Evolutionary conservation across 352 stramenopile species (phyloP).

Genomic region (Thalassiosira allenii): DNA sequence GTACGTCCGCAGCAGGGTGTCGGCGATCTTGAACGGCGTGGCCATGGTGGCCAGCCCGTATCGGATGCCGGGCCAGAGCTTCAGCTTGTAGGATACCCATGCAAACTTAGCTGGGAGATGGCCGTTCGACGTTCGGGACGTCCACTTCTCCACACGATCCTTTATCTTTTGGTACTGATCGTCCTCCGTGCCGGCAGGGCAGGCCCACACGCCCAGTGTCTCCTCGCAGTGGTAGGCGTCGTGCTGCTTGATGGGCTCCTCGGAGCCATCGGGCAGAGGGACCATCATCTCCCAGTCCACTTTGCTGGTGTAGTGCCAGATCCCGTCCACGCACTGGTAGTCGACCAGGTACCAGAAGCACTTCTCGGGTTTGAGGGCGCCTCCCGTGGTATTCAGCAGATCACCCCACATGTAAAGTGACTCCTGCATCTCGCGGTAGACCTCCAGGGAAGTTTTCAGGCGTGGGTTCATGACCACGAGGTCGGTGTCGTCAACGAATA

Average conservation of each 20-base stretch:
- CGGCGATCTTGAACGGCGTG: not conserved
- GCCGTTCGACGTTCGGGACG: not conserved
- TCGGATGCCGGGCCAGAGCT: slow-evolving; percentile 30
- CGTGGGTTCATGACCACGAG: not conserved
- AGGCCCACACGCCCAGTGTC: not conserved
- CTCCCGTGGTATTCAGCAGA: not conserved
- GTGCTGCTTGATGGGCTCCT: not conserved
- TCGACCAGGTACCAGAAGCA: slow-evolving; percentile 7
- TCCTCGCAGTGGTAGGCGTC: not conserved
- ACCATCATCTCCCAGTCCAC: not conserved
- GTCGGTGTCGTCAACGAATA: slow-evolving; percentile 29
- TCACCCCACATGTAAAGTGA: not conserved
- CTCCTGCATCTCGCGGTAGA: not conserved
- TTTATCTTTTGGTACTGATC: not conserved
- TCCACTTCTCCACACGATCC: slow-evolving; percentile 1
- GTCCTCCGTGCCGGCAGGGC: not conserved
- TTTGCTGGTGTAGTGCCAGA: not conserved
- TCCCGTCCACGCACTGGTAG: not conserved
- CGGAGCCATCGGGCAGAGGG: not conserved
- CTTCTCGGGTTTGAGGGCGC: slow-evolving; percentile 16
- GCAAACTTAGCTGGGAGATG: slow-evolving; percentile 3
- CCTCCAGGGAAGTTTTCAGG: not conserved
- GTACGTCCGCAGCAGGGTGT: not conserved
- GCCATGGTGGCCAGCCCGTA: slow-evolving; percentile 22
- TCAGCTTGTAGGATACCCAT: slow-evolving; percentile 15